Evolutionary conservation across 768 basidiomycete species (phyloP), one percentile per base, ranked within the genome.

Genomic region (Suillus fuscotomentosus): DNA sequence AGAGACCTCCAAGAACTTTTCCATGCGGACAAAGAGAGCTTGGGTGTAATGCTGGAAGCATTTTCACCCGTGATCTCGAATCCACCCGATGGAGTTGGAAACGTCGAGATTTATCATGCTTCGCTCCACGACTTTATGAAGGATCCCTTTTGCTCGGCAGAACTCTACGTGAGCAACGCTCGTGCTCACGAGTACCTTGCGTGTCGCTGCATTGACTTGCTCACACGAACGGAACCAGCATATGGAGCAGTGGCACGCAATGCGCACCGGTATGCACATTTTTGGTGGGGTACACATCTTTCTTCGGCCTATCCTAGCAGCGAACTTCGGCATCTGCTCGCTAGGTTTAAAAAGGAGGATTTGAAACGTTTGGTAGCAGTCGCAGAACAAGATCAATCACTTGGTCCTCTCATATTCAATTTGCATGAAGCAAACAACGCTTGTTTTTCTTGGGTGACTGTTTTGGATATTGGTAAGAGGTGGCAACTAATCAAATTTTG

Each of bases 41-140:
- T 55, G 8, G n/a, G n/a, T 15, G 36, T 38, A 36, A 38, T 22
- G 36, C 54, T 39, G 7, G 55, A 39, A 56, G 8, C 14, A 9
- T 56, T 56, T 24, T 56, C 22, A 56, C 22, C 55, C 7, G 38
- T 56, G 7, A 56, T 56, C 15, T 39, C 56, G 34, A 47, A 24
- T 56, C 27, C 38, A 17, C 13, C 45, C n/a, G 60, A 61, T 22
- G 42, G 20, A 3, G 1, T 9, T 1, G 43, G 39, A 11, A 14
- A 8, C 13, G 34, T 61, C 11, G 42, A 53, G 34, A 61, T 61
- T 10, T 61, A 61, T 24, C 61, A 61, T 5, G 50, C 50, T n/a
- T 61, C 61, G 24, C 20, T 61, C 8, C n/a, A 20, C 3, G 61
- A 61, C n/a, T 61, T 61, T 17, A 31, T 61, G 20, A n/a, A 3